A percentile compares a stretch with the other conserved stretches of the same genome.
Evolutionary conservation across 495 filamentous ascomycete genomes (phyloP).

Genomic region (Penicillium simplicissimum): DNA sequence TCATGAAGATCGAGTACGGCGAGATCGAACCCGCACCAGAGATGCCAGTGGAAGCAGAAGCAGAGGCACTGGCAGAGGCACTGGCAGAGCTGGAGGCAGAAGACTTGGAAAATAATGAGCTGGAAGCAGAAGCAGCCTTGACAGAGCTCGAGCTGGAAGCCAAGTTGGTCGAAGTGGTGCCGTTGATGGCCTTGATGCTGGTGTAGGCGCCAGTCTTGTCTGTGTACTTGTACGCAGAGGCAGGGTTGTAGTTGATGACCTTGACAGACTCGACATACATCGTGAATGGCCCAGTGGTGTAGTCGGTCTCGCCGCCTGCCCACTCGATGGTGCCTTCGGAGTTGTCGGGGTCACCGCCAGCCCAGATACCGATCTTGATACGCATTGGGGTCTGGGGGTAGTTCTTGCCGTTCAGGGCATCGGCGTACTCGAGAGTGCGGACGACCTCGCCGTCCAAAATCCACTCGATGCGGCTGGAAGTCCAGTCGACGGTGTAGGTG

Average conservation of each 20-base stretch:
- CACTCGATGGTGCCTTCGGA: conserved; percentile 62
- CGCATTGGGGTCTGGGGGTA: conserved; percentile 93
- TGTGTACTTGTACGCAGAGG: conserved; percentile 65
- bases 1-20: conserved; percentile 9
- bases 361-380: conserved; percentile 84
- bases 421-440: conserved; percentile 63
- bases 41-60: not conserved
- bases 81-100: conserved; percentile 13
- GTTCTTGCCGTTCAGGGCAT: conserved; percentile 63
- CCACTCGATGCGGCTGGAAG: conserved; percentile 71
- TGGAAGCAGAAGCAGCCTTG: conserved; percentile 10
- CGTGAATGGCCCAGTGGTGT: conserved; percentile 68
- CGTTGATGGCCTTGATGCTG: conserved; percentile 61
- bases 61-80: conserved; percentile 10
- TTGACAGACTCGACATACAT: conserved; percentile 72
- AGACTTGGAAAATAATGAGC: conserved; percentile 9
- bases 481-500: conserved; percentile 90
- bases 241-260: conserved; percentile 33
- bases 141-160: conserved; percentile 13
- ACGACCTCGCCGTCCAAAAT: conserved; percentile 74
- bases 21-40: conserved; percentile 8
- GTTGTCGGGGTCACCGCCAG: conserved; percentile 76
- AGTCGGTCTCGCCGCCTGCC: conserved; percentile 80
- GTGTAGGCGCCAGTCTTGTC: conserved; percentile 68
- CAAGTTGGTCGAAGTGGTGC: conserved; percentile 18